These are phyloP conservation scores for Cryptosporidium baileyi DNA, from an alignment of 169 alveolate species.

Conservation along the genomic window DNA sequence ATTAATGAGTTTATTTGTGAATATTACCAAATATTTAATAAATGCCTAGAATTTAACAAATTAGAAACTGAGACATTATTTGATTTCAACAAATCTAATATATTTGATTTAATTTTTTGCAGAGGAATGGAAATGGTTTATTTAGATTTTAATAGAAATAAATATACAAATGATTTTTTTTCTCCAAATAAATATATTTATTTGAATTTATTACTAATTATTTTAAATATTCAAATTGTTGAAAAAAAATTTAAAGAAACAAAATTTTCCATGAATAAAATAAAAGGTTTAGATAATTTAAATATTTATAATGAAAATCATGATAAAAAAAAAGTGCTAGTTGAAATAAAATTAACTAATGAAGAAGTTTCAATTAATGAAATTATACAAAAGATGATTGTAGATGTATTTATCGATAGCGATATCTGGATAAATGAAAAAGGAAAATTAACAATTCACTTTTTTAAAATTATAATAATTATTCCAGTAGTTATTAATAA, in stretches of 20 bases:
- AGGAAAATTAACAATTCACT: neutral
- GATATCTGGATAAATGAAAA: neutral
- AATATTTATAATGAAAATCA: neutral
- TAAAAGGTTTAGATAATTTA: neutral
- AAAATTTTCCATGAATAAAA: neutral
- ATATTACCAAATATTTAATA: neutral
- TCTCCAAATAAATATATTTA: conserved; percentile 14
- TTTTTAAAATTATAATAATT: neutral
- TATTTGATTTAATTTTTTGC: neutral
- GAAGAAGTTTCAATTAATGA: neutral
- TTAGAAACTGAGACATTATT: neutral
- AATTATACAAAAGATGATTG: neutral
- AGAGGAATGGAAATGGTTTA: conserved; percentile 30
- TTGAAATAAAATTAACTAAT: neutral
- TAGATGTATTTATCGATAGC: neutral
- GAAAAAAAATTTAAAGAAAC: no score
- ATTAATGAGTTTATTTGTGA: neutral
- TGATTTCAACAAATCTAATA: neutral
- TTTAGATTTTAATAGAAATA: neutral
- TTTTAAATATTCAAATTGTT: neutral
- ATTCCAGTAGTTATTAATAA: conserved; percentile 12
- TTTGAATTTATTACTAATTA: neutral
- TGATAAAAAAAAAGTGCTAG: neutral
- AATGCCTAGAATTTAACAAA: neutral
- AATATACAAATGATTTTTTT: neutral